phyloP scores from a whole-genome alignment of 495 filamentous ascomycete genomes.

The Penicillium odoratum region DNA sequence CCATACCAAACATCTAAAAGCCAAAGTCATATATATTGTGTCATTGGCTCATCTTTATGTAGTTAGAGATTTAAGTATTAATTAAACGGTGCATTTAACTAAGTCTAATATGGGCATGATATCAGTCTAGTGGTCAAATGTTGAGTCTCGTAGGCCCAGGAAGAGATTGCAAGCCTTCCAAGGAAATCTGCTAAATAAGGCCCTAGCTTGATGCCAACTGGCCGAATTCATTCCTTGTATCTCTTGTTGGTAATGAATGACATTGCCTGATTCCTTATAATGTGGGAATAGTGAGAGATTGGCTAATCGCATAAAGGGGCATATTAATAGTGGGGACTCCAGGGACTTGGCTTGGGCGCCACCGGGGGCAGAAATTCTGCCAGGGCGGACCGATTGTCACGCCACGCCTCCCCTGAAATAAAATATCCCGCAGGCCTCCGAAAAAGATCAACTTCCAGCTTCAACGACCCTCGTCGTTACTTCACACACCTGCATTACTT shows the following conservation, averaged over 20 bases:
- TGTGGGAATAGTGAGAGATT: background rate
- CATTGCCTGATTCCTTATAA: background rate
- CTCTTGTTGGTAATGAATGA: background rate
- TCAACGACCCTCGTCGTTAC: background rate
- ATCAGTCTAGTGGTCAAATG: too few relatives aligned
- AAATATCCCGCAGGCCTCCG: slow-evolving; percentile 16
- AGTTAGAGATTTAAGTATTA: too few relatives aligned
- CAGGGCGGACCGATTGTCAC: slow-evolving; percentile 21
- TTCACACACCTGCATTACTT: background rate
- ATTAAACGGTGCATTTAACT: too few relatives aligned
- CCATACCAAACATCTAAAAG: too few relatives aligned
- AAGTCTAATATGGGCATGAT: too few relatives aligned
- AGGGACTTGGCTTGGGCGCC: background rate
- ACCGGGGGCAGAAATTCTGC: slow-evolving; percentile 5
- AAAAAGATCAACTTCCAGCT: background rate
- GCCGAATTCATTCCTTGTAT: background rate
- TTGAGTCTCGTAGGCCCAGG: too few relatives aligned
- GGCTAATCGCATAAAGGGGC: background rate
- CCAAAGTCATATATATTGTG: too few relatives aligned
- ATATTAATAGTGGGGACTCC: background rate
- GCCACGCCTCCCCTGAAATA: slow-evolving; percentile 29
- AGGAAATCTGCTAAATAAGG: too few relatives aligned
- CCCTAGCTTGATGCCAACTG: background rate
- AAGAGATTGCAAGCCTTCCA: too few relatives aligned
- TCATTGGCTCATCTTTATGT: too few relatives aligned